Evolutionary conservation across 352 stramenopile species (phyloP).

Genomic region (Elongisporangium senticosum): DNA sequence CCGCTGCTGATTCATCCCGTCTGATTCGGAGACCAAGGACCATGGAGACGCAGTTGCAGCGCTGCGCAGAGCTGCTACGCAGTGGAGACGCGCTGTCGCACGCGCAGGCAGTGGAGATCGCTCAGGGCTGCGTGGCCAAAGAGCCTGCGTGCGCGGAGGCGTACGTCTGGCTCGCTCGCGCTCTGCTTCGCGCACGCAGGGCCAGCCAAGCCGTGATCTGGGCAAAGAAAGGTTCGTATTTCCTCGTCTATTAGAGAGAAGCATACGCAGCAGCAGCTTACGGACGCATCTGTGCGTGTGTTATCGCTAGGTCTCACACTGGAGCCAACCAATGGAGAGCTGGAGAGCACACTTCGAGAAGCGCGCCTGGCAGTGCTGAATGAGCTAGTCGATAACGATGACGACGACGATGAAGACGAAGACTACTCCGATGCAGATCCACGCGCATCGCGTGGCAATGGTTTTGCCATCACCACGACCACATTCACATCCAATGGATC

Average conservation of each 20-base stretch:
- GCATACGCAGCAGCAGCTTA: background rate
- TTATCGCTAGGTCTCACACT: constrained; percentile 30
- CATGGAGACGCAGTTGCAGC: constrained; percentile 3
- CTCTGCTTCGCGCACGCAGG: constrained; percentile 24
- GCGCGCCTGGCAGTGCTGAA: constrained; percentile 55
- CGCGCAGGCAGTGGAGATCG: constrained; percentile 23
- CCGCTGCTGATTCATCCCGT: background rate
- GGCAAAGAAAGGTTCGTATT: constrained; percentile 38
- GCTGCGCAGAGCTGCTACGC: constrained; percentile 25
- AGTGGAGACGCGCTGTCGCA: constrained; percentile 11
- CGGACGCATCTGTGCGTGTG: background rate
- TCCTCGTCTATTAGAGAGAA: background rate
- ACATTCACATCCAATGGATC: background rate
- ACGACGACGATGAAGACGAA: constrained; percentile 26
- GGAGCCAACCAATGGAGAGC: constrained; percentile 27
- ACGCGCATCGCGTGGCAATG: background rate
- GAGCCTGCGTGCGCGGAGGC: constrained; percentile 15
- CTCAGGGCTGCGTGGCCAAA: constrained; percentile 17
- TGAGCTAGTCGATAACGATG: constrained; percentile 28
- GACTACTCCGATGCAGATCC: constrained; percentile 4
- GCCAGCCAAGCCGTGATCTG: constrained; percentile 32
- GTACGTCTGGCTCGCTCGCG: constrained; percentile 32
- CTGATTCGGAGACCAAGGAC: no score
- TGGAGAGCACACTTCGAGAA: constrained; percentile 35
- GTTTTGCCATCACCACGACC: background rate